Conservation (phyloP, 805 yeast genomes). For the Tetrapisispora pingtungensis region DNA sequence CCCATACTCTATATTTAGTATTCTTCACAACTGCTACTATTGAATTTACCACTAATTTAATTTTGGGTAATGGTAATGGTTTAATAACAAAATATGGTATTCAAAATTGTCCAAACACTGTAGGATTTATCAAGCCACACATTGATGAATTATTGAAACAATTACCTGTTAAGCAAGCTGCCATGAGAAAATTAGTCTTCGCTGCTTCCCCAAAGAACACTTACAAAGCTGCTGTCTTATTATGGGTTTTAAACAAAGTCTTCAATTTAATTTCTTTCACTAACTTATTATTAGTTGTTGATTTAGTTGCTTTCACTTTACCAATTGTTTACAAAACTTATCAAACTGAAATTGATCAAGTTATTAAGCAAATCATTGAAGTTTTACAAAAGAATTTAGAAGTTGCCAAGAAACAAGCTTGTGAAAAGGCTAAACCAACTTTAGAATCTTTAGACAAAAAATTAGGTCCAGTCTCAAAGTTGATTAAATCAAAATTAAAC, state of each 20-base stretch:
- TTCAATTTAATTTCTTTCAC: constrained; percentile 70
- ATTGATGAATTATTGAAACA: constrained; percentile 25
- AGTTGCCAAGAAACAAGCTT: constrained; percentile 37
- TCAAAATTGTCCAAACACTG: constrained; percentile 27
- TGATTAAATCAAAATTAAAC: constrained; percentile 35
- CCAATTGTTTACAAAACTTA: constrained; percentile 68
- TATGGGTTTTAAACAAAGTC: constrained; percentile 58
- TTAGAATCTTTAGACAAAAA: constrained; percentile 46
- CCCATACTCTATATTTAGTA: constrained; percentile 49
- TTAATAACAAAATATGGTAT: constrained; percentile 71
- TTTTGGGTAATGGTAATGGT: constrained; percentile 70
- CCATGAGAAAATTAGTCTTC: constrained; percentile 47
- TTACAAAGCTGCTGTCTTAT: constrained; percentile 55
- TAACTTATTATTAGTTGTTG: constrained; percentile 48
- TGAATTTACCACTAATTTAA: constrained; percentile 63
- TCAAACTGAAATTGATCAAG: constrained; percentile 68
- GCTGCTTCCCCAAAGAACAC: constrained; percentile 66
- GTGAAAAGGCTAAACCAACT: constrained; percentile 51
- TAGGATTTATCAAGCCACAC: constrained; percentile 25
- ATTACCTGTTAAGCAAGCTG: constrained; percentile 42
- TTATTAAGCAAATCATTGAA: constrained; percentile 37
- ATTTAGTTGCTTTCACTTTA: constrained; percentile 55
- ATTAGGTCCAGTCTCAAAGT: constrained; percentile 57
- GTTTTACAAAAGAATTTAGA: constrained; percentile 43
- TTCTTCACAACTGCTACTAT: constrained; percentile 58